Conservation (phyloP, 83 land plant genomes). For the Picea abies region DNA sequence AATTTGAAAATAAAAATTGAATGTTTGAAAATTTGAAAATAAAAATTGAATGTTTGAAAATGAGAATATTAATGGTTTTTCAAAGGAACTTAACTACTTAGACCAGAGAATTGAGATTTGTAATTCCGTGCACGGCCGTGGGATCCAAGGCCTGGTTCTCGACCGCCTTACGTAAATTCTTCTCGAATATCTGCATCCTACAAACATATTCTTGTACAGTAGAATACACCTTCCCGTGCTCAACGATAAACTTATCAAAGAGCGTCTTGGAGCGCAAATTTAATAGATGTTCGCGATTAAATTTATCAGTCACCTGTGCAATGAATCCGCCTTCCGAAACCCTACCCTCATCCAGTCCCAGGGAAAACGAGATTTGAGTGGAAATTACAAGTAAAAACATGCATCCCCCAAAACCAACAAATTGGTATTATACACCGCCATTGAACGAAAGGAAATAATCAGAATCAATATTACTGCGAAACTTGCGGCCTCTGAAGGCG, state of each 20-base stretch:
- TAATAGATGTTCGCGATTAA: background rate
- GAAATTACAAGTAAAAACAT: background rate
- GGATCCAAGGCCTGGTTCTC: constrained; percentile 68
- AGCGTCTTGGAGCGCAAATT: constrained; percentile 25
- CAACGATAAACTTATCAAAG: constrained; percentile 53
- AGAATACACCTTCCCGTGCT: constrained; percentile 63
- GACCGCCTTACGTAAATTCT: constrained; percentile 58
- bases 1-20: no score
- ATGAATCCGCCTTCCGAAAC: background rate
- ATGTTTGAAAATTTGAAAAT: no score
- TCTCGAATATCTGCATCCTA: constrained; percentile 67
- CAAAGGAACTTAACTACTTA: no score
- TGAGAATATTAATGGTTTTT: no score
- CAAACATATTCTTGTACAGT: constrained; percentile 59
- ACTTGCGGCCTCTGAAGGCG: background rate
- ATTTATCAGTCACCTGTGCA: constrained; percentile 3
- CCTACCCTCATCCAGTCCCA: background rate
- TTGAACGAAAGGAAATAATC: background rate
- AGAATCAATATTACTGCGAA: background rate
- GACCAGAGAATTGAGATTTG: background rate
- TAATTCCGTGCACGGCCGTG: constrained; percentile 59
- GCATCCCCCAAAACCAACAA: background rate
- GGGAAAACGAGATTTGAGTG: background rate
- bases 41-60: no score
- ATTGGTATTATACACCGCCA: background rate